These are phyloP conservation scores for Aureobasidium leucospermi DNA, from an alignment of 2,329 filamentous ascomycete genomes.

Conservation along the genomic window DNA sequence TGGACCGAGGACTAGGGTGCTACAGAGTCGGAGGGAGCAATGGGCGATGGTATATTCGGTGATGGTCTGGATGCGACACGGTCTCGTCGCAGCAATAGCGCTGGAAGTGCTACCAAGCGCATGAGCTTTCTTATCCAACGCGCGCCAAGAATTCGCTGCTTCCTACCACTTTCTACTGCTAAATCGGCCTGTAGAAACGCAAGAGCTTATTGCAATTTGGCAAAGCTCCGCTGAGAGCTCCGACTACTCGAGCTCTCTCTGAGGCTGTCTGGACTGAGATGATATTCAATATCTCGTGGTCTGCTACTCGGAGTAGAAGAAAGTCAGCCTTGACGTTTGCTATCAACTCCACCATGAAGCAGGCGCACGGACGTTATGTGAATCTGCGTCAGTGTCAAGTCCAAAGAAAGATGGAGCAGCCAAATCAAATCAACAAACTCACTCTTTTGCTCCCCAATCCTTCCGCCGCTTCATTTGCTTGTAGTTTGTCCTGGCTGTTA, in stretches of 20 bases:
- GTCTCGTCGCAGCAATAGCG: not conserved
- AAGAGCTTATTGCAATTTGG: too few relatives aligned
- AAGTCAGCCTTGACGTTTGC: not conserved
- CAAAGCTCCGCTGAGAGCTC: too few relatives aligned
- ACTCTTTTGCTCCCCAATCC: not conserved
- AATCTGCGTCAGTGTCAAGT: constrained; percentile 10
- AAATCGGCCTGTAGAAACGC: too few relatives aligned
- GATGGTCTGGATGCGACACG: not conserved
- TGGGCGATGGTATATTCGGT: not conserved
- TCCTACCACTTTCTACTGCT: not conserved
- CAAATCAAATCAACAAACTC: not conserved
- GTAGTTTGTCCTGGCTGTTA: not conserved
- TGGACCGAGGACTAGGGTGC: not conserved
- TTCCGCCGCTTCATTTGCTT: not conserved
- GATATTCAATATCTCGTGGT: too few relatives aligned
- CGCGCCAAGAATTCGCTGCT: not conserved
- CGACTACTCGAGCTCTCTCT: too few relatives aligned
- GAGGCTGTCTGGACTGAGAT: too few relatives aligned
- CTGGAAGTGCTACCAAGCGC: not conserved
- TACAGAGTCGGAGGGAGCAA: not conserved
- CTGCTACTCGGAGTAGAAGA: too few relatives aligned
- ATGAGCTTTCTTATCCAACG: not conserved
- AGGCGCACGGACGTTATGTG: constrained; percentile 1
- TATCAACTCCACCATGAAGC: not conserved
- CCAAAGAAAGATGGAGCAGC: not conserved